These are phyloP conservation scores for Cladophialophora yegresii DNA, from an alignment of 2,329 filamentous ascomycete genomes.

Conservation along the genomic window DNA sequence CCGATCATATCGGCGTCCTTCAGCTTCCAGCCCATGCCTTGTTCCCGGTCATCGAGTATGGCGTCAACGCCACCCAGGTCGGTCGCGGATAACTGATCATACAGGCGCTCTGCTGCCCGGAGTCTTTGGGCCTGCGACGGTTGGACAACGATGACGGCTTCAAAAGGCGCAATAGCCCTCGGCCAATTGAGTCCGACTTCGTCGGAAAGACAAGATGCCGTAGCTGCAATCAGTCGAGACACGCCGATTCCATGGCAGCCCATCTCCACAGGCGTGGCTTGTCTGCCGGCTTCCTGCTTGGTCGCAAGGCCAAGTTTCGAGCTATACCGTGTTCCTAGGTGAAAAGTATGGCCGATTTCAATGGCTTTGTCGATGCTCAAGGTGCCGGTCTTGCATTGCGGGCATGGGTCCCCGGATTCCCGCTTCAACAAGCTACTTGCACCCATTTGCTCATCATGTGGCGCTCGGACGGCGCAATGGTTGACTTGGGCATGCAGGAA, in stretches of 20 bases:
- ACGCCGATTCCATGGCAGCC: constrained; percentile 95
- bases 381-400: constrained; percentile 64
- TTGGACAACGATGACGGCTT: constrained; percentile 66
- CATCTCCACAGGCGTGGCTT: constrained; percentile 73
- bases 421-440: constrained; percentile 61
- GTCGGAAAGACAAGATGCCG: constrained; percentile 75
- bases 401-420: constrained; percentile 69
- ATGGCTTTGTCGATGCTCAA: constrained; percentile 72
- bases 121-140: constrained; percentile 44
- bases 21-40: constrained; percentile 78
- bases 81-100: constrained; percentile 57
- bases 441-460: not conserved
- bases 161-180: constrained; percentile 78
- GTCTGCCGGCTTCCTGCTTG: constrained; percentile 29
- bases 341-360: constrained; percentile 93
- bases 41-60: constrained; percentile 71
- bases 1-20: constrained; percentile 86
- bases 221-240: constrained; percentile 82
- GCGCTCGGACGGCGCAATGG: constrained; percentile 19
- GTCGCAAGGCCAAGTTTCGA: constrained; percentile 68
- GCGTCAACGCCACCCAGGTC: constrained; percentile 55
- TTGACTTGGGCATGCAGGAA: not conserved
- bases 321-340: constrained; percentile 87
- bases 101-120: constrained; percentile 60
- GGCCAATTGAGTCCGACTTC: constrained; percentile 83